Percentiles rank a stretch among this genome's conserved stretches.
Evolutionary conservation across 768 basidiomycete species (phyloP).

Genomic region (Podaxis mareebaensis): DNA sequence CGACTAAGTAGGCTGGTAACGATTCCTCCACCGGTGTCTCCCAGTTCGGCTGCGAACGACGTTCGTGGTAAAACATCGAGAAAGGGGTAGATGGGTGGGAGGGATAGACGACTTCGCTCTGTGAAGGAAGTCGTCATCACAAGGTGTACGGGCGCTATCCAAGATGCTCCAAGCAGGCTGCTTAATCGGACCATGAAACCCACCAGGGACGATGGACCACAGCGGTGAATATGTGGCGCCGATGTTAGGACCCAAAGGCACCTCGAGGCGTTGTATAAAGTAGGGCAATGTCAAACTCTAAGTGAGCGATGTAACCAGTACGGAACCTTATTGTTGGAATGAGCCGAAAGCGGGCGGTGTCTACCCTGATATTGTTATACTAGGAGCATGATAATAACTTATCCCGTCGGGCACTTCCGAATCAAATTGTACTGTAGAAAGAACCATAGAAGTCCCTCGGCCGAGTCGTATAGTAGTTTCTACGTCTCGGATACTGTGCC

Average conservation of each 20-base stretch:
- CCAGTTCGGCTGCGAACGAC: not conserved
- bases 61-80: not conserved
- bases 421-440: not conserved
- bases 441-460: not conserved
- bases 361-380: not conserved
- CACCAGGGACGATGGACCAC: not conserved
- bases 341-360: not conserved
- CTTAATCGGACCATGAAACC: not conserved
- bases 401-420: not conserved
- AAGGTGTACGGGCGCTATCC: not conserved
- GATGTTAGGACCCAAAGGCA: too few species aligned
- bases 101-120: not conserved
- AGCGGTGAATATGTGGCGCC: too few species aligned
- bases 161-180: not conserved
- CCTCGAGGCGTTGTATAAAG: too few species aligned
- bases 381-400: not conserved
- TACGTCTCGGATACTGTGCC: not conserved
- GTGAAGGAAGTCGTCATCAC: not conserved
- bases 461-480: conserved; percentile 1
- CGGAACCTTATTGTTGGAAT: not conserved
- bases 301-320: not conserved
- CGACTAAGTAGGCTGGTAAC: not conserved
- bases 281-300: not conserved
- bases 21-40: not conserved
- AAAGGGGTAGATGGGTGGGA: not conserved